phyloP scores from a whole-genome alignment of 169 alveolate species.

The Plasmodium ovale region DNA sequence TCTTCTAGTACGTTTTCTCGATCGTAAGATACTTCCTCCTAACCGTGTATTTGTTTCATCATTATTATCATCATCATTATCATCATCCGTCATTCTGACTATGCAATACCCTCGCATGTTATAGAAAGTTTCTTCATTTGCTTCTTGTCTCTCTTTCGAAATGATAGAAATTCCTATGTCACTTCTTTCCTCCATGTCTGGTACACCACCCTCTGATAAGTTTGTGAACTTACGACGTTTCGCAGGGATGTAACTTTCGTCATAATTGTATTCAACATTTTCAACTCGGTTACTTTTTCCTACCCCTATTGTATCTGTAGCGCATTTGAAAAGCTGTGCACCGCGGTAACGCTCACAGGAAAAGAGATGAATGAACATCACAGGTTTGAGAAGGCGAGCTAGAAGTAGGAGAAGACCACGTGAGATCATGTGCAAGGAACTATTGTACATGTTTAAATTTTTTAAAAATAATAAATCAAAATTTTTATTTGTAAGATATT shows the following conservation, averaged over 20 bases:
- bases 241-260: neutral
- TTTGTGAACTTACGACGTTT: neutral
- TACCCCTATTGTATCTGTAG: neutral
- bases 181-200: neutral
- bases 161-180: slow-evolving; percentile 25
- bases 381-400: slow-evolving; percentile 61
- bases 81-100: slow-evolving; percentile 44
- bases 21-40: too few species aligned
- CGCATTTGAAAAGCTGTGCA: slow-evolving; percentile 16
- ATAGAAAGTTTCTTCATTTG: slow-evolving; percentile 35
- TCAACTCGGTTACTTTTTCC: neutral
- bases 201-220: neutral
- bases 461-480: slow-evolving; percentile 67
- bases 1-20: slow-evolving; percentile 41
- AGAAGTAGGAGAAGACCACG: slow-evolving; percentile 52
- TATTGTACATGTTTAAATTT: slow-evolving; percentile 42
- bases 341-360: slow-evolving; percentile 30
- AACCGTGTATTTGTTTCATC: neutral
- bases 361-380: slow-evolving; percentile 60
- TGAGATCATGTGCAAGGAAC: slow-evolving; percentile 44
- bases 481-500: slow-evolving; percentile 66
- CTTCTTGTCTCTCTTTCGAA: slow-evolving; percentile 49
- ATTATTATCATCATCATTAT: neutral
- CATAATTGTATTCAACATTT: neutral
- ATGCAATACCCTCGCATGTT: slow-evolving; percentile 47